phyloP scores from a whole-genome alignment of 108 stramenopile species.

The Pseudonitzschia multiseries region DNA sequence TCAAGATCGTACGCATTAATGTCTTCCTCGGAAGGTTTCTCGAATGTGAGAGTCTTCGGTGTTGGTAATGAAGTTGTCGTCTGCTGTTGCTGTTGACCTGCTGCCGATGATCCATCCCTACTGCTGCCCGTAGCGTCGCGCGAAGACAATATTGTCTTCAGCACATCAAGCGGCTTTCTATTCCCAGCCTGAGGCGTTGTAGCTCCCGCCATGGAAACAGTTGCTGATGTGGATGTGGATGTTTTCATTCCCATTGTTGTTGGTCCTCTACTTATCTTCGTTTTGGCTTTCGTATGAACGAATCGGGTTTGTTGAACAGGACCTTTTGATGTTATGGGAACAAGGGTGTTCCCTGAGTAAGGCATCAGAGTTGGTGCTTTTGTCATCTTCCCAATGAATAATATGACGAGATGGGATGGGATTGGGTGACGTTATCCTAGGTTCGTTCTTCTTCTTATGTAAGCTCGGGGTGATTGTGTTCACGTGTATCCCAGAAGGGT shows the following conservation, averaged over 20 bases:
- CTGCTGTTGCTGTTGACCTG: not conserved
- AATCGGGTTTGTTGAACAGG: not conserved
- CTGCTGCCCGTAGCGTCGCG: not conserved
- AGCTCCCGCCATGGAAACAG: not conserved
- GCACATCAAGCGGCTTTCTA: constrained; percentile 1
- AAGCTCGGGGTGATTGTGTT: no score
- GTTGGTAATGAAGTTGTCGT: not conserved
- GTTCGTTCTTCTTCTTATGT: not conserved
- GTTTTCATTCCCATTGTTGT: not conserved
- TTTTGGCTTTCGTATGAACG: constrained; percentile 12
- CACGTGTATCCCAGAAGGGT: no score
- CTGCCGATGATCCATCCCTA: not conserved
- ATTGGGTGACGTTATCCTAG: not conserved
- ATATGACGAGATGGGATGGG: not conserved
- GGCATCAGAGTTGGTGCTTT: not conserved
- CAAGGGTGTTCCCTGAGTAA: not conserved
- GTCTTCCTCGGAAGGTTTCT: constrained; percentile 48
- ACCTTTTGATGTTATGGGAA: constrained; percentile 7
- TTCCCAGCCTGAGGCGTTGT: not conserved
- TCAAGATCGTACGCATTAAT: constrained; percentile 59
- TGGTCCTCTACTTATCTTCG: not conserved
- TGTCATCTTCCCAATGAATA: constrained; percentile 2
- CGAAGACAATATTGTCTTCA: not conserved
- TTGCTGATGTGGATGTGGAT: not conserved
- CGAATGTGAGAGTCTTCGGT: constrained; percentile 1